phyloP scores from a whole-genome alignment of 2,329 filamentous ascomycete species.

The Drechmeria coniospora region DNA sequence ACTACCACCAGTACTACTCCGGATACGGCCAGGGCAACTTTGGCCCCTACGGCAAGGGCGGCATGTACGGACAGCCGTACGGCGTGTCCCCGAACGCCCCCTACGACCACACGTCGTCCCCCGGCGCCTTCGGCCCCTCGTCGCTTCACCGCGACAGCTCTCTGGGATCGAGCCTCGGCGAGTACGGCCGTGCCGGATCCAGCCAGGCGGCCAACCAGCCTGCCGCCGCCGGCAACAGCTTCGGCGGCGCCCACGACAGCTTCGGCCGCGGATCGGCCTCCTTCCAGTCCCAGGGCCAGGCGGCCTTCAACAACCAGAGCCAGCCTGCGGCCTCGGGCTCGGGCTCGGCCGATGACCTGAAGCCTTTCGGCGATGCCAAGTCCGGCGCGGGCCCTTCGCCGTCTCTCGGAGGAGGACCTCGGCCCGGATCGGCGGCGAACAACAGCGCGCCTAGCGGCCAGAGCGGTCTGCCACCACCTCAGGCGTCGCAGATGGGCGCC shows the following conservation, averaged over 20 bases:
- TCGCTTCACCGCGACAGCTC: constrained; percentile 36
- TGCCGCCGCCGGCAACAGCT: constrained; percentile 33
- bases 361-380: constrained; percentile 44
- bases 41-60: constrained; percentile 38
- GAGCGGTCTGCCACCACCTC: constrained; percentile 39
- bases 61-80: constrained; percentile 41
- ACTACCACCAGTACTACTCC: constrained; percentile 46
- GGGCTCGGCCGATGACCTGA: constrained; percentile 35
- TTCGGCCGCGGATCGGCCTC: constrained; percentile 36
- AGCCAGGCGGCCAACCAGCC: constrained; percentile 34
- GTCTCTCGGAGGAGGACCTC: constrained; percentile 34
- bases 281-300: constrained; percentile 40
- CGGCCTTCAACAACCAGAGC: constrained; percentile 34
- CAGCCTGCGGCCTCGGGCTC: constrained; percentile 28
- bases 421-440: constrained; percentile 42
- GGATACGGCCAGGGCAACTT: constrained; percentile 37
- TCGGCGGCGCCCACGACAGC: constrained; percentile 38
- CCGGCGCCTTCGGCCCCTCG: constrained; percentile 39
- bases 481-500: constrained; percentile 37
- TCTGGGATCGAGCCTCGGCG: constrained; percentile 34
- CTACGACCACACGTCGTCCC: constrained; percentile 39
- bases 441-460: constrained; percentile 35
- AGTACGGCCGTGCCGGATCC: constrained; percentile 36
- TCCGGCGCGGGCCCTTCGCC: constrained; percentile 38
- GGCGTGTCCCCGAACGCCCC: constrained; percentile 40